phyloP scores from a whole-genome alignment of 495 filamentous ascomycete genomes.

The Massariosphaeria phaeospora region DNA sequence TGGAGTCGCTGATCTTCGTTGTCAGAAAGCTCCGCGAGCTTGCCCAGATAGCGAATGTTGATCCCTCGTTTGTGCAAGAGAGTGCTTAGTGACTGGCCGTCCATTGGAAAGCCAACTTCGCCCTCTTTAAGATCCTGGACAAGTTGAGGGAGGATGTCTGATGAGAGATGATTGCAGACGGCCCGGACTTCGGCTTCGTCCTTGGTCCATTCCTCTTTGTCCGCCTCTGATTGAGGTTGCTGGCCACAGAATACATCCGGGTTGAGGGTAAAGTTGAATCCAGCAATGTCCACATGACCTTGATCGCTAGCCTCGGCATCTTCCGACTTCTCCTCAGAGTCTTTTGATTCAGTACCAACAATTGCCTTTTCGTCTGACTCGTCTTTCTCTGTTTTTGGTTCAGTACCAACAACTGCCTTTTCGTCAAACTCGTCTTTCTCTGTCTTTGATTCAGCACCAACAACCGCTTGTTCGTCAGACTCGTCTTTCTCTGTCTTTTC shows the following conservation, averaged over 20 bases:
- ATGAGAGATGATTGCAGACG: slow-evolving; percentile 71
- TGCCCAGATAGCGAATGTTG: slow-evolving; percentile 93
- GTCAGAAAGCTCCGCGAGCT: slow-evolving; percentile 63
- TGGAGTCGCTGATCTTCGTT: slow-evolving; percentile 64
- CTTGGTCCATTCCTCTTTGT: slow-evolving; percentile 75
- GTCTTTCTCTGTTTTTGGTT: no score
- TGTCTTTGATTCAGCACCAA: background rate
- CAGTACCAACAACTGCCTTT: no score
- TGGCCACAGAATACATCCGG: slow-evolving; percentile 95
- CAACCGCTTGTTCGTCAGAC: background rate
- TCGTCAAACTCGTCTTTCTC: no score
- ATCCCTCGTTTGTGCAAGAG: slow-evolving; percentile 96
- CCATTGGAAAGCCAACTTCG: slow-evolving; percentile 96
- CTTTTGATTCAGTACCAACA: no score
- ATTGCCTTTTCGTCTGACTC: no score
- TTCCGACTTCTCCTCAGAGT: slow-evolving; percentile 10
- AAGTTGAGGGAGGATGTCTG: slow-evolving; percentile 67
- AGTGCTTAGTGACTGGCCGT: slow-evolving; percentile 81
- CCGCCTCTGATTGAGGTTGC: slow-evolving; percentile 79
- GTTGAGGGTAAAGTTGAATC: slow-evolving; percentile 84
- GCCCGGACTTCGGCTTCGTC: slow-evolving; percentile 87
- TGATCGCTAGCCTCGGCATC: slow-evolving; percentile 43
- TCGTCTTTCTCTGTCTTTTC: slow-evolving; percentile 11
- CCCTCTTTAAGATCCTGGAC: slow-evolving; percentile 82
- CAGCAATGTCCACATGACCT: slow-evolving; percentile 71